Base-by-base conservation (phyloP, 371 early-diverging fungal genomes). In the Lichtheimia ramosa region DNA sequence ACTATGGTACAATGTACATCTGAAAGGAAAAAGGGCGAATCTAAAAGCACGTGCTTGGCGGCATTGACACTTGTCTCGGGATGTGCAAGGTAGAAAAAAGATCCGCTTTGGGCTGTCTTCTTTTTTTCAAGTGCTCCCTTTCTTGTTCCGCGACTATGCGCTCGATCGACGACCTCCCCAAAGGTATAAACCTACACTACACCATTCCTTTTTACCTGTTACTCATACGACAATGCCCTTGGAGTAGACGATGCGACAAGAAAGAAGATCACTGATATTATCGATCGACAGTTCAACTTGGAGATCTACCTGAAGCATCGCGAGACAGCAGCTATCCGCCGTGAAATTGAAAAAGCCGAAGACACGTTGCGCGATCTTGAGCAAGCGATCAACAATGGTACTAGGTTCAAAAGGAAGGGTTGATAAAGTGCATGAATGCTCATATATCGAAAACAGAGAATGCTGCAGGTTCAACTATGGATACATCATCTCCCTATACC, bases 231-330 rank as follows among this genome's bases (percentile, higher is more conserved):
- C 34, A 0, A 8, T 34, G 34, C 34, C 10, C 34, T 34, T 34
- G 34, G 34, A 34, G 10, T 41, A 83, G 78, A 80, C 64, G 76
- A 74, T 28, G 68, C 65, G 23, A 86, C 81, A 59, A 69, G 73
- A 56, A 69, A 78, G 61, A 85, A 79, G 58, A 74, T 87, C 21
- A 55, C 62, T 40, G 79, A 79, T 51, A 83, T 87, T 46, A 83
- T 91, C 34, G 75, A 83, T 55, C 85, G 84, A 40, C 90, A 91
- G 65, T 87, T 91, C 58, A 90, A 91, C 68, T 70, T 88, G 15
- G 92, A 90, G 67, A 79, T 90, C 43, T 79, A 82, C 51, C 63
- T 91, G 18, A 87, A 88, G 41, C 76, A 83, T 62, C 79, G 79
- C 23, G 92, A 91, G 61, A 51, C 84, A 6, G 70, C 74, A 0